Percentiles rank a stretch among this genome's conserved stretches.
phyloP scores from a whole-genome alignment of 1,139 yeast genomes.

The Sugiyamaella grinbergsii region DNA sequence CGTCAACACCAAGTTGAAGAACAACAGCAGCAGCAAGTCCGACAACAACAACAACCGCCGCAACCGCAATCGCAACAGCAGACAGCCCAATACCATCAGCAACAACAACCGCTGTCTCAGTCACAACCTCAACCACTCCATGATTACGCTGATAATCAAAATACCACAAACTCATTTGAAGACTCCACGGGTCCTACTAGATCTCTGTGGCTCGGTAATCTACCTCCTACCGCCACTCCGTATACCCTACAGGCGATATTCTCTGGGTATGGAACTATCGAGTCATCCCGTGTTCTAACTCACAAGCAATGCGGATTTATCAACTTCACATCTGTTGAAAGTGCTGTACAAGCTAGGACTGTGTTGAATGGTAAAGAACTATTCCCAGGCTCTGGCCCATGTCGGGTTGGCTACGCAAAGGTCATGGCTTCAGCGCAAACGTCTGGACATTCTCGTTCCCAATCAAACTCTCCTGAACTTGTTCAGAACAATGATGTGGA shows the following conservation, averaged over 20 bases:
- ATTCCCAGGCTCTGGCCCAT: conserved; percentile 61
- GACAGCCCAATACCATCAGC: conserved; percentile 8
- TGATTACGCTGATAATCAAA: conserved; percentile 6
- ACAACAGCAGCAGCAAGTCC: conserved; percentile 25
- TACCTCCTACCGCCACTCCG: conserved; percentile 58
- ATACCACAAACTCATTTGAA: conserved; percentile 13
- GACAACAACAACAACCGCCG: conserved; percentile 13
- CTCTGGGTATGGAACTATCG: conserved; percentile 56
- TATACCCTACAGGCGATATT: conserved; percentile 50
- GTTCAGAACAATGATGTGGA: conserved; percentile 10
- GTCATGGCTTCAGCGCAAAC: conserved; percentile 11
- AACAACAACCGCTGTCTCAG: conserved; percentile 5
- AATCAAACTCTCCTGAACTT: conserved; percentile 21
- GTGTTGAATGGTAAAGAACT: conserved; percentile 79
- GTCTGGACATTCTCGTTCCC: conserved; percentile 7
- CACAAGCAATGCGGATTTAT: conserved; percentile 64
- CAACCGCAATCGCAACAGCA: conserved; percentile 16
- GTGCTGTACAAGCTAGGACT: conserved; percentile 77
- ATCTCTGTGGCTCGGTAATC: conserved; percentile 72
- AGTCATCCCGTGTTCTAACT: conserved; percentile 59
- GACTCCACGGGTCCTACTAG: conserved; percentile 52
- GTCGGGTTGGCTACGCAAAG: conserved; percentile 46
- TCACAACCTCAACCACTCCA: no score
- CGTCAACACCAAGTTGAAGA: conserved; percentile 27
- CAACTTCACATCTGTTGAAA: conserved; percentile 69